Percentiles rank a stretch among this genome's conserved stretches.
Evolutionary conservation across 1,284 basidiomycete species (phyloP).

Genomic region (Irpex lacteus): DNA sequence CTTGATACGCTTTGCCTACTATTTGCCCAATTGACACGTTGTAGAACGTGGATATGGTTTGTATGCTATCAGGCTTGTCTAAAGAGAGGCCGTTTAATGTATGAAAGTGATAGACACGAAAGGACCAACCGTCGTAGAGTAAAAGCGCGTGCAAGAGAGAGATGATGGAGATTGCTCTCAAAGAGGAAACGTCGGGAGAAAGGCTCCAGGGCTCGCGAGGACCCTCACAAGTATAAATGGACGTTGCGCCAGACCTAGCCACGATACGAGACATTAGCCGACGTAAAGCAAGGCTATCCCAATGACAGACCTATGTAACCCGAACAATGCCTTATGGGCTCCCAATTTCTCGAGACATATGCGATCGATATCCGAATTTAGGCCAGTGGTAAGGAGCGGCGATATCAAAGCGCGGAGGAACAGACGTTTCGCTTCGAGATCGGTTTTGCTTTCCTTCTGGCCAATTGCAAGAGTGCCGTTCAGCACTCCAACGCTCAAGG

Average conservation of each 20-base stretch:
- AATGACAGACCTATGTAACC: conserved; percentile 46
- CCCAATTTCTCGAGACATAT: conserved; percentile 55
- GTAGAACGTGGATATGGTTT: conserved; percentile 77
- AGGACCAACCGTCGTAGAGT: conserved; percentile 59
- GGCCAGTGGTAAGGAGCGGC: conserved; percentile 39
- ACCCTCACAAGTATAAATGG: conserved; percentile 39
- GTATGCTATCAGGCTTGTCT: conserved; percentile 68
- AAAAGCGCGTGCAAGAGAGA: conserved; percentile 69
- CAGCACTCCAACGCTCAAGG: conserved; percentile 13
- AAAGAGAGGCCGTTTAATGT: conserved; percentile 4
- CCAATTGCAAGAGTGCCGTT: neutral
- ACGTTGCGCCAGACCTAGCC: conserved; percentile 36
- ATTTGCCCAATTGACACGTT: conserved; percentile 60
- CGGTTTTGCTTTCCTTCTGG: neutral
- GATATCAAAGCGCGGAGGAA: conserved; percentile 33
- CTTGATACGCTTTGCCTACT: conserved; percentile 56
- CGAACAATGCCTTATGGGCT: conserved; percentile 38
- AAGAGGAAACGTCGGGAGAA: conserved; percentile 68
- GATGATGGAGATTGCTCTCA: conserved; percentile 65
- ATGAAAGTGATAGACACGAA: neutral
- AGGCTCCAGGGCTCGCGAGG: conserved; percentile 59
- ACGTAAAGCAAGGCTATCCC: neutral
- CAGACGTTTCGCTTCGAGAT: conserved; percentile 15
- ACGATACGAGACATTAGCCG: neutral
- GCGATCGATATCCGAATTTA: conserved; percentile 59